phyloP scores from a whole-genome alignment of 805 yeast genomes.

The Wickerhamomyces alni region DNA sequence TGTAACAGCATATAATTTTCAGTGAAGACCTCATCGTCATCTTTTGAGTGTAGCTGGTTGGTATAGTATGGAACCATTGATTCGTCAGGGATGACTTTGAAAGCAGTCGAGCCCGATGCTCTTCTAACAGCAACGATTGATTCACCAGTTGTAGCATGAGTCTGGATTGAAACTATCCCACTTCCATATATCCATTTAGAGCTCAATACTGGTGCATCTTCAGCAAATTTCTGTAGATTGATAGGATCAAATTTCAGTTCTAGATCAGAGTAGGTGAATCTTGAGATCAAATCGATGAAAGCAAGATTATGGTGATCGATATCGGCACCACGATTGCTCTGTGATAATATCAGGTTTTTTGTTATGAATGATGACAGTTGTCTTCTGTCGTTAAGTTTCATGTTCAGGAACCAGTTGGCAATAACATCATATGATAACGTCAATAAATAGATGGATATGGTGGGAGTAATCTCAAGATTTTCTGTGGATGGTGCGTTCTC shows the following conservation, averaged over 20 bases:
- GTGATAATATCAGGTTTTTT: slow-evolving; percentile 43
- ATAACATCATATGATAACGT: slow-evolving; percentile 64
- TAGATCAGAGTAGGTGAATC: slow-evolving; percentile 61
- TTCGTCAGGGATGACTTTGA: slow-evolving; percentile 38
- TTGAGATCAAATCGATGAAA: slow-evolving; percentile 56
- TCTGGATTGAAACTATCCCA: slow-evolving; percentile 50
- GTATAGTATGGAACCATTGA: slow-evolving; percentile 28
- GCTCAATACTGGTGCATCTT: slow-evolving; percentile 19
- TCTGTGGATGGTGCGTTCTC: slow-evolving; percentile 52
- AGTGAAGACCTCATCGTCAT: slow-evolving; percentile 24
- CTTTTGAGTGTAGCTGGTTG: slow-evolving; percentile 16
- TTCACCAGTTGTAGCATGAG: slow-evolving; percentile 45
- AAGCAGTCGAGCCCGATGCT: slow-evolving; percentile 57
- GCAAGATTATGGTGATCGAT: slow-evolving; percentile 49
- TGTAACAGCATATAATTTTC: slow-evolving; percentile 50
- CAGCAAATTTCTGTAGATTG: slow-evolving; percentile 20
- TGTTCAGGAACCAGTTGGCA: slow-evolving; percentile 64
- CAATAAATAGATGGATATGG: slow-evolving; percentile 53
- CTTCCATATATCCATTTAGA: slow-evolving; percentile 59
- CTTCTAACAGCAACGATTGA: slow-evolving; percentile 48
- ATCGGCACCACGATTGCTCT: slow-evolving; percentile 27
- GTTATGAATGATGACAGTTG: slow-evolving; percentile 57
- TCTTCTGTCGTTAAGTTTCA: slow-evolving; percentile 52
- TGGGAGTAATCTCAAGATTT: slow-evolving; percentile 37
- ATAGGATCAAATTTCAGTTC: slow-evolving; percentile 40